Base-by-base conservation (phyloP, 2,329 filamentous ascomycete species). In the Chrysoporthe cubensis region DNA sequence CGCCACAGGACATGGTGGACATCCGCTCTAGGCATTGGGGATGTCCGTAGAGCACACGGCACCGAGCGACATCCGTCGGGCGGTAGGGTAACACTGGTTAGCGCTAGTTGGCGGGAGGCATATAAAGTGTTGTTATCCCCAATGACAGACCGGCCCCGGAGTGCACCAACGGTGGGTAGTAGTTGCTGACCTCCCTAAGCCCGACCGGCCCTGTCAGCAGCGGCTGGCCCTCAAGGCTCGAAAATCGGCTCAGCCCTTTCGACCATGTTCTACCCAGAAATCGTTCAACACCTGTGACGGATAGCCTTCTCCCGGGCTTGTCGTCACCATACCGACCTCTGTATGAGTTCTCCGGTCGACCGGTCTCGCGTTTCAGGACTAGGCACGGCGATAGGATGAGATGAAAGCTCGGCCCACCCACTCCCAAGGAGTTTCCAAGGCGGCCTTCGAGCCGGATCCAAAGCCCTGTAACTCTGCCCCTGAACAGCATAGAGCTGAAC, bases 31-130 rank as follows among this genome's bases (percentile, higher is more conserved):
- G 42, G 59, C 13, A 21, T 62, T 70, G 69, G 69, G 69, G 69
- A 70, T 70, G 66, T 70, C 69, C 69, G 69, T 58, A 40, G 26
- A 9, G 42, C 18, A 42, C 26, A 57, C 21, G 40, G n/a, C 37
- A 37, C 26, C 58, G 32, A 40, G 21, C 18, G 9, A 26, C 50
- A 21, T n/a, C n/a, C n/a, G n/a, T 21, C 50, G 50, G 50, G 9
- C 50, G 50, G 50, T n/a, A 54, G 50, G 9, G 50, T 26, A n/a
- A 8, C 50, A 54, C 16, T 3, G 50, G 21, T 26, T 21, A 54
- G 26, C 50, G 50, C 50, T 6, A 9, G 6, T 40, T 6, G 9
- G 37, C 37, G 37, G 37, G 37, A 40, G 37, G 9, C 37, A 40
- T 40, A 40, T 40, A 40, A 40, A 9, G 9, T 9, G 37, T 40